Evolutionary conservation across 306 rosid genomes (phyloP), one percentile per base, ranked within the genome.

Genomic region (Arachis stenosperma): DNA sequence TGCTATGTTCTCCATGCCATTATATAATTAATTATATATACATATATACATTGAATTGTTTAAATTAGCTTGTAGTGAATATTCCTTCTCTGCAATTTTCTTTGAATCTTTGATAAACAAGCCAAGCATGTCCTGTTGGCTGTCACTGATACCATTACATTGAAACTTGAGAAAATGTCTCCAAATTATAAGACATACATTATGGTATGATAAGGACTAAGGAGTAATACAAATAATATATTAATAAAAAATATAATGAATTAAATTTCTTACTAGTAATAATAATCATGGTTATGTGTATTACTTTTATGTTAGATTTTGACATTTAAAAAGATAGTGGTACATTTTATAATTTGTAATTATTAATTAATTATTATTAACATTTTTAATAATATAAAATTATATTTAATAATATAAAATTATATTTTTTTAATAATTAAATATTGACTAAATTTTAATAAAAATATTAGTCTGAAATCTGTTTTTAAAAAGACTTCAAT

Each of bases 81-180:
- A 52, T 54, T 51, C 52, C 51, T 17, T 57, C 47, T 37, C 40
- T 46, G 8, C 60, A 39, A 62, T 73, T 61, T 73, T 36, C 61
- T 61, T 73, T 62, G 39, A 9, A 33, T 33, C 37, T 33, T 33
- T 33, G 4, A 33, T 33, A 33, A 33, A 33, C 37, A 33, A 33
- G 37, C 4, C 11, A 9, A 39, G 47, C 8, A 40, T 40, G 27
- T 3, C 47, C 9, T 51, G 71, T 56, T 63, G 55, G 54, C 6
- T 48, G 68, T 73, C 33, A 73, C 63, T 37, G 69, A 61, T 61
- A 33, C 47, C 77, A 48, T 33, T 36, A 22, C 69, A 33, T 48
- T 61, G 69, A 50, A 71, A 61, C 51, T 9, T 48, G 61, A 61
- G 39, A 61, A 57, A 46, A 5, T 53, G 76, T 42, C 53, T 54